A percentile compares a stretch with the other conserved stretches of the same genome.
Conservation (phyloP, 2,329 filamentous ascomycete genomes). For the Botryotinia narcissicola region DNA sequence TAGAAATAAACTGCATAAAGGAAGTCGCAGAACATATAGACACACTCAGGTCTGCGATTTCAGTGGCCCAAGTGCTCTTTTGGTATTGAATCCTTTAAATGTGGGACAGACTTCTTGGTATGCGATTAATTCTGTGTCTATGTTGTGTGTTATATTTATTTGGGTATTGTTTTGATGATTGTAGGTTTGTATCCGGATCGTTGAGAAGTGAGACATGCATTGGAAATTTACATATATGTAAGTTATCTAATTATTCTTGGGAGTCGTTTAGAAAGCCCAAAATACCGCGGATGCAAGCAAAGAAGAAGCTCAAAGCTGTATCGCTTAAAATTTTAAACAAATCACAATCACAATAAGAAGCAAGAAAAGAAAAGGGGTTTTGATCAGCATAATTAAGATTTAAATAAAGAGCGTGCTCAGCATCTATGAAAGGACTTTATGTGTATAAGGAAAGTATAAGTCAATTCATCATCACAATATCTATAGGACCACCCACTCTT, state of each 20-base stretch:
- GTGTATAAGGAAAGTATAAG: neutral
- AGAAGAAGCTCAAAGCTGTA: neutral
- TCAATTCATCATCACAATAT: slow-evolving; percentile 16
- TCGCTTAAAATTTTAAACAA: neutral
- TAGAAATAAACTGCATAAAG: neutral
- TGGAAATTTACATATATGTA: neutral
- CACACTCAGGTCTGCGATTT: neutral
- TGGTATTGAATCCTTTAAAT: neutral
- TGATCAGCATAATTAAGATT: slow-evolving; percentile 21
- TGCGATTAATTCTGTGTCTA: neutral
- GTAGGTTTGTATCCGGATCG: neutral
- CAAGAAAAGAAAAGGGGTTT: neutral
- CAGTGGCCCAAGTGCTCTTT: neutral
- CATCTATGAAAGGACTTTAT: slow-evolving; percentile 17
- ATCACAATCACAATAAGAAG: neutral
- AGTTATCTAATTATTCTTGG: neutral
- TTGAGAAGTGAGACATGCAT: neutral
- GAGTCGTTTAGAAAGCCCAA: neutral
- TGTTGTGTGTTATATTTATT: neutral
- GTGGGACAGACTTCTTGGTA: neutral
- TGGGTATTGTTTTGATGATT: neutral
- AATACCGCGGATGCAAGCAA: neutral
- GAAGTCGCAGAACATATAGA: neutral
- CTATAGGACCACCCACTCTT: neutral
- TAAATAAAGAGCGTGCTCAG: slow-evolving; percentile 4